phyloP scores from a whole-genome alignment of 305 asterid species.

The Solanum hybrid region DNA sequence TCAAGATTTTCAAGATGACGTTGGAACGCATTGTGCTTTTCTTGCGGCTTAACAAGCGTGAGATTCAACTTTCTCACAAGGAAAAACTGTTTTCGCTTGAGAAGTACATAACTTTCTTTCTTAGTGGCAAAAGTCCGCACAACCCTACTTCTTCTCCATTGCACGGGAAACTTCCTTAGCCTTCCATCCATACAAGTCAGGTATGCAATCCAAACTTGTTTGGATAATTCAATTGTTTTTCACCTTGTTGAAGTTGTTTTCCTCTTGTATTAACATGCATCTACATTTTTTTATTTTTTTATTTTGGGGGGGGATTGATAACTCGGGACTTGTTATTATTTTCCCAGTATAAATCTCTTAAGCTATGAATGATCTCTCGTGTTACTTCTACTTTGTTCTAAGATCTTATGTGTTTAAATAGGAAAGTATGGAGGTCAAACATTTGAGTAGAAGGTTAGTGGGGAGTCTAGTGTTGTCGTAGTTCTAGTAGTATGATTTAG shows the following conservation, averaged over 20 bases:
- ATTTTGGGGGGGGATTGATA: not conserved
- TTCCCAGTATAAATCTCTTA: not conserved
- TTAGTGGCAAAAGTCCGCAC: not conserved
- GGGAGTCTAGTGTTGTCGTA: not conserved
- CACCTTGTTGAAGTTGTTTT: not conserved
- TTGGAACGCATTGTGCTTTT: slow-evolving; percentile 50
- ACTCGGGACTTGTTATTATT: not conserved
- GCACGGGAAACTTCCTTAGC: not conserved
- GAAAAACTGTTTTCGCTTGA: slow-evolving; percentile 53
- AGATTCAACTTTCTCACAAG: slow-evolving; percentile 40
- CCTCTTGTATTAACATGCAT: not conserved
- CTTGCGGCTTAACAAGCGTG: slow-evolving; percentile 51
- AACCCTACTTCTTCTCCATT: not conserved
- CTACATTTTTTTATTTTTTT: not conserved
- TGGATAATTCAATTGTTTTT: not conserved
- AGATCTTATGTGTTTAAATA: not conserved
- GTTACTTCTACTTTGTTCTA: not conserved
- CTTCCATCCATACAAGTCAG: not conserved
- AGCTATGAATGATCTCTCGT: not conserved
- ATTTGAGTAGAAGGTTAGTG: not conserved
- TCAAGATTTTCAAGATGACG: slow-evolving; percentile 51
- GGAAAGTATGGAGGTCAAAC: not conserved
- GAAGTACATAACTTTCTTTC: slow-evolving; percentile 55
- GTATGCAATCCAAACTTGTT: not conserved
- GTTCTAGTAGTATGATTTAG: not conserved